Evolutionary conservation across 352 stramenopile species (phyloP), one percentile per base, ranked within the genome.

Genomic region (Phytophthora vignae): DNA sequence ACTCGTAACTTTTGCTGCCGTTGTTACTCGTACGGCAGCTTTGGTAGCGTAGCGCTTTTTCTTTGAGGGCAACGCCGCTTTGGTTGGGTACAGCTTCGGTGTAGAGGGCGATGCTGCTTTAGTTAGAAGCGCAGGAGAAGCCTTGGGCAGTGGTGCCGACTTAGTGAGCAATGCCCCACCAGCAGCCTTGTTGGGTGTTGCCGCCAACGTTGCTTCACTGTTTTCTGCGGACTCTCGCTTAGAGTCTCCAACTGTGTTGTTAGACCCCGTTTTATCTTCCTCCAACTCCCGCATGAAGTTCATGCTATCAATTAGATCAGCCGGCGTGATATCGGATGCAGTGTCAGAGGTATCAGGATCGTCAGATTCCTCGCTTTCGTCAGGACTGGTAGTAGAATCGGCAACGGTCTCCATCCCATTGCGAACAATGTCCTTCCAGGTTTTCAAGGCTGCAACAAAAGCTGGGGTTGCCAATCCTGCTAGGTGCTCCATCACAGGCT

Each of bases 401-500:
- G 42, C 42, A 5, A 49, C 17, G 17, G 42, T 22, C 42, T 49
- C 7, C 42, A 49, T 12, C 5, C 42, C 42, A 10, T 4, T 49
- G 1, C 15, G 55, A 27, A 60, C 19, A 33, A 60, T 60, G 2
- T 29, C 19, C 33, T 50, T 60, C 55, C 55, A 60, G n/a, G 55
- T 22, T 21, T 44, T 27, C 33, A 60, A 60, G 19, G 55, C 55
- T 9, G 33, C 55, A 17, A 49, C 38, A 17, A 60, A 46, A 5
- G 40, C 40, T 49, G 40, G 40, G 4, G 40, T 49, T 10, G 40
- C 40, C 15, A 49, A 19, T 15, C 29, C 33, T 14, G 55, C 31
- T 48, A 60, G 19, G 33, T 50, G 15, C 12, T 61, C 21, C 55
- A 61, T 48, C 15, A 61, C 19, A 36, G 55, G 33, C 14, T 61